These are phyloP conservation scores for Zychaea mexicana DNA, from an alignment of 371 early-diverging fungal genomes.

Conservation along the genomic window DNA sequence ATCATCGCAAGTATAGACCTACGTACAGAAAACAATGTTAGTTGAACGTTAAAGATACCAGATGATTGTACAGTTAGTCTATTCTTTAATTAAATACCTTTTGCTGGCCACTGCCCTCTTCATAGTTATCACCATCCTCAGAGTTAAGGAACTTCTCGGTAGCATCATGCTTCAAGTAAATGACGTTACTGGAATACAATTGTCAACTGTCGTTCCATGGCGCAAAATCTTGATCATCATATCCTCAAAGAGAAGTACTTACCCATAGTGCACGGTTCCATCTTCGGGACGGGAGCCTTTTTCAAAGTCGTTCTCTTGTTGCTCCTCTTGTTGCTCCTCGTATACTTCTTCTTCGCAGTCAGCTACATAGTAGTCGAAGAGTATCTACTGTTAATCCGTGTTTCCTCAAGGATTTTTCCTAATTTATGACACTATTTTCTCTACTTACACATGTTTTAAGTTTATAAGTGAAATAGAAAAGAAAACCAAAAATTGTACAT, in stretches of 20 bases:
- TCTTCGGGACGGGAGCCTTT: conserved; percentile 5
- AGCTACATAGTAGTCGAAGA: no score
- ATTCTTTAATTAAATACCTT: conserved; percentile 19
- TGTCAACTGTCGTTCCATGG: neutral
- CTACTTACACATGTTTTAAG: no score
- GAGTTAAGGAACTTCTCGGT: conserved; percentile 59
- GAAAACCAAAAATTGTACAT: no score
- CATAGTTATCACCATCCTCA: conserved; percentile 26
- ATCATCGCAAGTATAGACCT: conserved; percentile 52
- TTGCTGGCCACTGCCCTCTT: conserved; percentile 58
- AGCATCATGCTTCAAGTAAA: conserved; percentile 59
- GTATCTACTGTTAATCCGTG: no score
- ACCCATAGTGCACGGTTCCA: conserved; percentile 5
- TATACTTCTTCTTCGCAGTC: neutral
- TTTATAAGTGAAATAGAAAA: no score
- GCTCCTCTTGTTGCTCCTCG: neutral
- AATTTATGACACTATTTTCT: no score
- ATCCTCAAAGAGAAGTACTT: neutral
- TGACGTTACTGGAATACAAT: conserved; percentile 23
- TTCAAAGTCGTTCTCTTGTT: neutral
- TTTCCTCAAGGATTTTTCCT: no score
- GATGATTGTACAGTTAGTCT: neutral
- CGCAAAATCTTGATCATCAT: neutral
- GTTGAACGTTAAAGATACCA: neutral
- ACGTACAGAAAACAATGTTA: neutral